These are phyloP conservation scores for Huntiella omanensis DNA, from an alignment of 2,329 filamentous ascomycete genomes.

Conservation along the genomic window DNA sequence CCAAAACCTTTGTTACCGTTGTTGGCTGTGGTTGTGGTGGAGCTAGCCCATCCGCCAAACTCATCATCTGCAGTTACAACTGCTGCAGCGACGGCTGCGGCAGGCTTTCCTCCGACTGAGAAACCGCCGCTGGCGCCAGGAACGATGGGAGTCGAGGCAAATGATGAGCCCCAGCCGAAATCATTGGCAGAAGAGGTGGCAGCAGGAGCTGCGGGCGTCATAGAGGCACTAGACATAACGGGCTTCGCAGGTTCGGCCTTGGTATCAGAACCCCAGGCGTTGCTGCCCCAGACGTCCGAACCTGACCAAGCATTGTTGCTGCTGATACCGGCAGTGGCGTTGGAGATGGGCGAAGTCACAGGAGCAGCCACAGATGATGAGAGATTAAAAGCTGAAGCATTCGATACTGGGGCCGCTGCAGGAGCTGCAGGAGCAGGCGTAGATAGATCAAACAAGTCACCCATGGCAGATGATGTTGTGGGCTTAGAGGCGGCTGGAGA, in stretches of 20 bases:
- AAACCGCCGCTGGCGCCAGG: constrained; percentile 41
- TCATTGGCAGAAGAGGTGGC: constrained; percentile 28
- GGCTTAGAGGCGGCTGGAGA: constrained; percentile 23
- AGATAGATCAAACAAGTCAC: constrained; percentile 67
- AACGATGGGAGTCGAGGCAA: constrained; percentile 41
- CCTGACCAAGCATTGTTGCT: constrained; percentile 24
- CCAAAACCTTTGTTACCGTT: constrained; percentile 29
- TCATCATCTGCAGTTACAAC: constrained; percentile 71
- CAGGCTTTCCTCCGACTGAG: constrained; percentile 16
- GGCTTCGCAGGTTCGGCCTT: constrained; percentile 35
- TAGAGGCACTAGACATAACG: constrained; percentile 21
- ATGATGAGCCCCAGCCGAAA: constrained; percentile 36
- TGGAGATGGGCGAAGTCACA: constrained; percentile 16
- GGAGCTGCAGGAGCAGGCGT: constrained; percentile 28
- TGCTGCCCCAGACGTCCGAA: constrained; percentile 68
- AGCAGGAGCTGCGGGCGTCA: constrained; percentile 35
- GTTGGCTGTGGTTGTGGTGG: constrained; percentile 28
- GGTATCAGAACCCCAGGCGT: constrained; percentile 51
- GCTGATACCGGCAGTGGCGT: constrained; percentile 17
- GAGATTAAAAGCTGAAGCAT: constrained; percentile 67
- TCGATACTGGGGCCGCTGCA: constrained; percentile 21
- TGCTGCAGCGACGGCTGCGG: constrained; percentile 39
- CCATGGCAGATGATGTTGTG: constrained; percentile 40
- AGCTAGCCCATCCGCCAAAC: constrained; percentile 85
- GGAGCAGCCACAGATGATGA: constrained; percentile 21